Evolutionary conservation across 306 rosid species (phyloP).

Genomic region (Corylus heterophylla): DNA sequence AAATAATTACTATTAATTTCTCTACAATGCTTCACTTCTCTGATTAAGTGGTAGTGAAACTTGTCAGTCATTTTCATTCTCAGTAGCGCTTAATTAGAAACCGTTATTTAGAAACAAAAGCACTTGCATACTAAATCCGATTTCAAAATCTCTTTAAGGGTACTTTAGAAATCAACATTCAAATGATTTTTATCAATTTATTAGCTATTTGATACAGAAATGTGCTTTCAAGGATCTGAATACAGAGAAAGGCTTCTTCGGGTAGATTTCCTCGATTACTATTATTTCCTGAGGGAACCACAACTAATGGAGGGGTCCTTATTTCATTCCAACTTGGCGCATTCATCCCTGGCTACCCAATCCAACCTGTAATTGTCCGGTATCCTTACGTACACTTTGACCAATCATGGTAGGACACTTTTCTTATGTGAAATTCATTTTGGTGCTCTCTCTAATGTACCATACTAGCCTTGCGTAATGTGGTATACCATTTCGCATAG

Average conservation of each 20-base stretch:
- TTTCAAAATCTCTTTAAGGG: not conserved
- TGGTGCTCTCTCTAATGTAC: constrained; percentile 24
- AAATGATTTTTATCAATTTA: constrained; percentile 46
- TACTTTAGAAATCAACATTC: constrained; percentile 2
- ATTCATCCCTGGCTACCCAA: constrained; percentile 77
- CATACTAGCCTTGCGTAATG: constrained; percentile 18
- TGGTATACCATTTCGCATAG: constrained; percentile 41
- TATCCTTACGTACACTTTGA: constrained; percentile 98
- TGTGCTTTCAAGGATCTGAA: constrained; percentile 94
- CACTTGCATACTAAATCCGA: not conserved
- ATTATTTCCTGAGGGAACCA: constrained; percentile 98
- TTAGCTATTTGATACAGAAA: constrained; percentile 95
- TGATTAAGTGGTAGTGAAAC: not conserved
- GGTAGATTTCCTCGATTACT: constrained; percentile 86
- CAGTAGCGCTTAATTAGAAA: not conserved
- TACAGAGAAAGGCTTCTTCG: constrained; percentile 93
- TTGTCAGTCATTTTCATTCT: not conserved
- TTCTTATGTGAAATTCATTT: constrained; percentile 25
- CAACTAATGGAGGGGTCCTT: constrained; percentile 83
- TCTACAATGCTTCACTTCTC: not conserved
- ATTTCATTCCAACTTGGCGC: constrained; percentile 98
- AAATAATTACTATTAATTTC: not conserved
- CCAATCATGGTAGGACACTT: constrained; percentile 80
- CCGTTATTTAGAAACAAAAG: not conserved
- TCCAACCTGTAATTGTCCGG: constrained; percentile 87